Conservation (phyloP, 768 basidiomycete genomes). For the Tephrocybe rancida region DNA sequence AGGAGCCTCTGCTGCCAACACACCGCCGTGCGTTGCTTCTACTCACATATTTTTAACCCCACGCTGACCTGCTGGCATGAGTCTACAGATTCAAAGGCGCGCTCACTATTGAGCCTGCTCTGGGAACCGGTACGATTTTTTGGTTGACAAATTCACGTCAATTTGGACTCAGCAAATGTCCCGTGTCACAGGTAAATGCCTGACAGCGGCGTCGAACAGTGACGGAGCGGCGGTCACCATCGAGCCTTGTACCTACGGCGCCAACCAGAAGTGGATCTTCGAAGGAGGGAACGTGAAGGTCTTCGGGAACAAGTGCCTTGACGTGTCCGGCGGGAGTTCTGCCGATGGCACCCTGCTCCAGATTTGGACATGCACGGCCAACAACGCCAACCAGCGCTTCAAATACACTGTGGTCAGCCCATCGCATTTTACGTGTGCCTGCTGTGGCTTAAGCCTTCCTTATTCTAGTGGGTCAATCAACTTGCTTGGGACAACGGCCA, state of each 20-base stretch:
- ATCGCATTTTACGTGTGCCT: neutral
- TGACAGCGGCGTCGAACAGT: constrained; percentile 51
- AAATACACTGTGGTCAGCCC: constrained; percentile 43
- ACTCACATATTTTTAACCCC: no score
- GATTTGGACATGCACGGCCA: constrained; percentile 48
- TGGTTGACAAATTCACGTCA: neutral
- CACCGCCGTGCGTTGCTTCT: constrained; percentile 21
- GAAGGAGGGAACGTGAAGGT: constrained; percentile 40
- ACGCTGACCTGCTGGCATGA: neutral
- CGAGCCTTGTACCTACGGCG: constrained; percentile 44
- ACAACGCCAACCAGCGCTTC: constrained; percentile 48
- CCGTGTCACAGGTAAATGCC: constrained; percentile 42
- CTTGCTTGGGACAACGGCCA: constrained; percentile 49
- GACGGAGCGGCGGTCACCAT: constrained; percentile 52
- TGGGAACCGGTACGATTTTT: no score
- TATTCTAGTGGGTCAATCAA: constrained; percentile 32
- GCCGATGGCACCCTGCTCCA: constrained; percentile 51
- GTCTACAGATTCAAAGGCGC: constrained; percentile 32
- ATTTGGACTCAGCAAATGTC: neutral
- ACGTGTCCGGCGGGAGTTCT: constrained; percentile 43
- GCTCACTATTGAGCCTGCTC: neutral
- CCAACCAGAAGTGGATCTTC: constrained; percentile 54
- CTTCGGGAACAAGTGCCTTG: constrained; percentile 51
- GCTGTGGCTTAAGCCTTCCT: neutral
- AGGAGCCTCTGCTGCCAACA: constrained; percentile 26